Conservation (phyloP, 805 yeast genomes). For the Wickerhamomyces ciferrii region DNA sequence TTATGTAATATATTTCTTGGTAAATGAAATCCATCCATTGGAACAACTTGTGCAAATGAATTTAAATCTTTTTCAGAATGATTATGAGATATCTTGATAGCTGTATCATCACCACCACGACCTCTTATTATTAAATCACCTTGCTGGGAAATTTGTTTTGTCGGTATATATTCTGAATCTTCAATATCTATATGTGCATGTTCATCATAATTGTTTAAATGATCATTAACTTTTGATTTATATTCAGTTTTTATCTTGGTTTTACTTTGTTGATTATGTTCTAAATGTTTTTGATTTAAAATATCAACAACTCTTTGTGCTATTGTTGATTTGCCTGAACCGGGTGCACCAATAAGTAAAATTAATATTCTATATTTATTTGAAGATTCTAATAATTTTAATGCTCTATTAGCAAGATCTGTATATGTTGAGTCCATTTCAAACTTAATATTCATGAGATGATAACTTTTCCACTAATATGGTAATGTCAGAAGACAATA, state of each 20-base stretch:
- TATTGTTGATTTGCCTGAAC: constrained; percentile 77
- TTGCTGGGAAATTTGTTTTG: constrained; percentile 2
- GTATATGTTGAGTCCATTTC: constrained; percentile 24
- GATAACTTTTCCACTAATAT: too few species aligned
- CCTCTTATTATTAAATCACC: constrained; percentile 14
- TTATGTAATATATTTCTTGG: constrained; percentile 40
- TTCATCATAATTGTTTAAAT: too few species aligned
- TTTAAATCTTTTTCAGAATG: background rate
- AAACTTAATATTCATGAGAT: background rate
- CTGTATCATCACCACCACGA: constrained; percentile 20
- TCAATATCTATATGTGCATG: constrained; percentile 13
- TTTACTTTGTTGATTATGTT: background rate
- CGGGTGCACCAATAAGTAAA: constrained; percentile 73
- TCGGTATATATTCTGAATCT: constrained; percentile 14
- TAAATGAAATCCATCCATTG: constrained; percentile 80
- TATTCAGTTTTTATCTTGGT: constrained; percentile 6
- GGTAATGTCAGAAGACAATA: too few species aligned
- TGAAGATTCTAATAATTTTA: constrained; percentile 21
- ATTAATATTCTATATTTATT: constrained; percentile 44
- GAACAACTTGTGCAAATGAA: constrained; percentile 39
- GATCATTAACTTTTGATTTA: background rate
- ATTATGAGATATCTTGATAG: constrained; percentile 10
- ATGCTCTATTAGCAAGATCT: constrained; percentile 25
- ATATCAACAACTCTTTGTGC: constrained; percentile 40
- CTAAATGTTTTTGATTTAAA: constrained; percentile 27